A percentile compares a stretch with the other conserved stretches of the same genome.
Evolutionary conservation across 805 yeast species (phyloP).

Genomic region (Nakazawaea holstii): DNA sequence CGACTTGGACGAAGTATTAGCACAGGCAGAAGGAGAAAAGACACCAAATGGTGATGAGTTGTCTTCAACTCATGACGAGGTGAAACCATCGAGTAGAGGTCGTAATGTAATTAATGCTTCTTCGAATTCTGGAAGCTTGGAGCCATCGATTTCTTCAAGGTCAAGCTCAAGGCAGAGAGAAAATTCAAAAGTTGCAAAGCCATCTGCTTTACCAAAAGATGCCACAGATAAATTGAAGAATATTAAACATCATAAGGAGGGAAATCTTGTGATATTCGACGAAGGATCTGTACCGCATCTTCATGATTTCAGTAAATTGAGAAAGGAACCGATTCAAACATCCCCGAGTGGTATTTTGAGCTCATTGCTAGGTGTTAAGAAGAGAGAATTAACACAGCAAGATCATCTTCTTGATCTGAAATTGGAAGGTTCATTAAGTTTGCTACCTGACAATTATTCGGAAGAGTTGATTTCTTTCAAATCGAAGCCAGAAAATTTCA

Average conservation of each 20-base stretch:
- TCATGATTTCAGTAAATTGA: conserved; percentile 28
- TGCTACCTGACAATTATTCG: conserved; percentile 31
- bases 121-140: background rate
- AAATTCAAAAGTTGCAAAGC: background rate
- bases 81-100: background rate
- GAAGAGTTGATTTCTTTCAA: conserved; percentile 28
- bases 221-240: conserved; percentile 2
- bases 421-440: conserved; percentile 27
- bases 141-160: conserved; percentile 1
- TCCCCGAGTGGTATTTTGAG: conserved; percentile 20
- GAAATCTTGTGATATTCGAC: conserved; percentile 22
- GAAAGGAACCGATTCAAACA: conserved; percentile 25
- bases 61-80: background rate
- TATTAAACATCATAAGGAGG: conserved; percentile 15
- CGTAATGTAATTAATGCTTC: background rate
- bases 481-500: conserved; percentile 29
- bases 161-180: conserved; percentile 7
- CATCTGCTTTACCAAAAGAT: background rate
- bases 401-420: conserved; percentile 20
- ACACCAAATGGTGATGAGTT: background rate
- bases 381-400: conserved; percentile 19
- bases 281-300: conserved; percentile 26
- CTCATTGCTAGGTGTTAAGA: conserved; percentile 19
- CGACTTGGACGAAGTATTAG: conserved; percentile 26
- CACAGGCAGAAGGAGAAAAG: conserved; percentile 6